Conservation (phyloP, 2,329 filamentous ascomycete species). For the Aureobasidium sp. region DNA sequence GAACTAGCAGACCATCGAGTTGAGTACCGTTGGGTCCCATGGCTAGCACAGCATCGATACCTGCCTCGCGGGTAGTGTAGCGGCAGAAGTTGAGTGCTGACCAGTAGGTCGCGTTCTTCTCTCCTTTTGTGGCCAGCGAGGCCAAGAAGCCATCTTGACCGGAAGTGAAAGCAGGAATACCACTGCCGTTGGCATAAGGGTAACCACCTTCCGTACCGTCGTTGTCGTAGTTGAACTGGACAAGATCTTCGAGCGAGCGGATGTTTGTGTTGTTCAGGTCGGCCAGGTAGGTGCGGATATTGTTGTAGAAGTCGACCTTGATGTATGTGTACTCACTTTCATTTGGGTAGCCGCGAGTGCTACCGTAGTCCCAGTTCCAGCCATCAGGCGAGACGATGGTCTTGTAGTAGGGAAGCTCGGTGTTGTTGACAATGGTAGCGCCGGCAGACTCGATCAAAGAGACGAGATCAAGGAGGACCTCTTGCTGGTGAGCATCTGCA, state of each 20-base stretch:
- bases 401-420: slow-evolving; percentile 57
- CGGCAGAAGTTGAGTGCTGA: slow-evolving; percentile 57
- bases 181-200: slow-evolving; percentile 22
- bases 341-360: slow-evolving; percentile 54
- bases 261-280: slow-evolving; percentile 55
- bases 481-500: slow-evolving; percentile 47
- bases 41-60: slow-evolving; percentile 59
- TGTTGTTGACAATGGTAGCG: slow-evolving; percentile 60
- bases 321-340: slow-evolving; percentile 67
- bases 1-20: slow-evolving; percentile 58
- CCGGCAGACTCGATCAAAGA: slow-evolving; percentile 50
- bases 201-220: slow-evolving; percentile 58
- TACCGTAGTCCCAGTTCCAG: slow-evolving; percentile 69
- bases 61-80: slow-evolving; percentile 50
- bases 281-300: slow-evolving; percentile 55
- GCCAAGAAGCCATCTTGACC: slow-evolving; percentile 66
- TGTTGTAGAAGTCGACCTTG: slow-evolving; percentile 63
- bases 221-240: slow-evolving; percentile 52
- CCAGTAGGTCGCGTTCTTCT: slow-evolving; percentile 56
- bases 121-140: slow-evolving; percentile 51
- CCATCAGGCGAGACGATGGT: slow-evolving; percentile 55
- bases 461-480: slow-evolving; percentile 42
- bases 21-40: slow-evolving; percentile 32
- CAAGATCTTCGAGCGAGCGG: slow-evolving; percentile 53
- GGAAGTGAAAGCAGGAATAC: slow-evolving; percentile 56